Conservation (phyloP, 371 early-diverging fungal species). For the Mortierella sp. region DNA sequence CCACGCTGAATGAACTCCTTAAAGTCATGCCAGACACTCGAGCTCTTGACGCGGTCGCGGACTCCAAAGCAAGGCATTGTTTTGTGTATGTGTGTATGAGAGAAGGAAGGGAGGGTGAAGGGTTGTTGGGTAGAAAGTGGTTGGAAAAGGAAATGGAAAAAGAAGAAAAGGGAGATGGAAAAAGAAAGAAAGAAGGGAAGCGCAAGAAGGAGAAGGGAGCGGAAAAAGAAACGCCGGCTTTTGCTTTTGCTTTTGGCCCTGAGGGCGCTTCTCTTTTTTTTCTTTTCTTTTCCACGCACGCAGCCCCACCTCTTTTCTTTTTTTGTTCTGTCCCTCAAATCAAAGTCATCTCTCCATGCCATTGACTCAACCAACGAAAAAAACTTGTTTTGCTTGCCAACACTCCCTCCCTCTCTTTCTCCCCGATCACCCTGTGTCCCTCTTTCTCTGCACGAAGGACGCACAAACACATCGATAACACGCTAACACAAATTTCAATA, state of each 20-base stretch:
- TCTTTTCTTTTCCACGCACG: not conserved
- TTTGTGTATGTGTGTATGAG: not conserved
- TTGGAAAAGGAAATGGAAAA: slow-evolving; percentile 5
- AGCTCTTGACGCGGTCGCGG: slow-evolving; percentile 34
- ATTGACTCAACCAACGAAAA: too few relatives aligned
- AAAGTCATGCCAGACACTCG: slow-evolving; percentile 38
- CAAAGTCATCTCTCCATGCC: not conserved
- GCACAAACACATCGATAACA: not conserved
- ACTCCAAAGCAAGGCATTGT: slow-evolving; percentile 33
- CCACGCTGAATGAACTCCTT: slow-evolving; percentile 45
- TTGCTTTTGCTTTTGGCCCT: too few relatives aligned
- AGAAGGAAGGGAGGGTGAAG: not conserved
- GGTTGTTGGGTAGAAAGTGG: not conserved
- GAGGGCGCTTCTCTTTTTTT: not conserved
- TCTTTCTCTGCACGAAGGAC: too few relatives aligned
- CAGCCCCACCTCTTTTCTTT: not conserved
- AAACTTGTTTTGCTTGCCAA: too few relatives aligned
- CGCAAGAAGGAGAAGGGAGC: not conserved
- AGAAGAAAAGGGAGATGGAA: not conserved
- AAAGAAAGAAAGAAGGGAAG: not conserved
- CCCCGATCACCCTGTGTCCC: too few relatives aligned
- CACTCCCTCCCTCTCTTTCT: too few relatives aligned
- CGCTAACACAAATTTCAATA: too few relatives aligned
- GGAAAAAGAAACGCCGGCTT: not conserved
- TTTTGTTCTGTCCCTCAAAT: too few relatives aligned